phyloP scores from a whole-genome alignment of 495 filamentous ascomycete species.

The Penicillium soppii region DNA sequence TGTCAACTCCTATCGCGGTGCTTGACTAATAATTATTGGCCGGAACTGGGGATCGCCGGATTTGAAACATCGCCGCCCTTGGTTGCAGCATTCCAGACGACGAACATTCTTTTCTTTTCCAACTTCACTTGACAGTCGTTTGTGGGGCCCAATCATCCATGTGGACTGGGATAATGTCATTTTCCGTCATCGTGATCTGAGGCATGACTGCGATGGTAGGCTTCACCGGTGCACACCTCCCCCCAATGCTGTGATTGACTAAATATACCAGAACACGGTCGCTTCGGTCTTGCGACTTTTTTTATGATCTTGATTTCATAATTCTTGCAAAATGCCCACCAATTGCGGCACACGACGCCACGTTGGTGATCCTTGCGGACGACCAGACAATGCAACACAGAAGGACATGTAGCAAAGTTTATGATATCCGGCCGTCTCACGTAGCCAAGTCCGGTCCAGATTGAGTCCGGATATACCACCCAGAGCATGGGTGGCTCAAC shows the following conservation, averaged over 20 bases:
- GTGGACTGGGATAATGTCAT: background rate
- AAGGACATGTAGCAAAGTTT: too few relatives aligned
- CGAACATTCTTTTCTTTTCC: conserved; percentile 12
- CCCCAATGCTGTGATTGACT: background rate
- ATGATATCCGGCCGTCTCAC: background rate
- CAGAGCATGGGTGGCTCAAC: background rate
- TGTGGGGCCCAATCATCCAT: background rate
- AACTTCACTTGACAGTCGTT: background rate
- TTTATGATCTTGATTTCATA: too few relatives aligned
- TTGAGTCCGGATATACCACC: background rate
- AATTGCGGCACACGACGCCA: too few relatives aligned
- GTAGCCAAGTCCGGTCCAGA: too few relatives aligned
- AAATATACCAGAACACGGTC: background rate
- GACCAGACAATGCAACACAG: too few relatives aligned
- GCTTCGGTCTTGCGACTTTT: background rate
- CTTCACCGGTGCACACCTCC: background rate
- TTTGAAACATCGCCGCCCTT: background rate
- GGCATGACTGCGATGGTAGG: background rate
- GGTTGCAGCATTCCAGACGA: conserved; percentile 14
- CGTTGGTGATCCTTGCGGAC: too few relatives aligned
- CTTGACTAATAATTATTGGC: background rate
- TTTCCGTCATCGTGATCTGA: background rate
- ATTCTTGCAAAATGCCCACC: too few relatives aligned
- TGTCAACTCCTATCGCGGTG: conserved; percentile 6
- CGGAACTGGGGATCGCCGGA: conserved; percentile 10